A percentile compares a stretch with the other conserved stretches of the same genome.
phyloP scores from a whole-genome alignment of 2,329 filamentous ascomycete genomes.

The Fusarium chaquense region DNA sequence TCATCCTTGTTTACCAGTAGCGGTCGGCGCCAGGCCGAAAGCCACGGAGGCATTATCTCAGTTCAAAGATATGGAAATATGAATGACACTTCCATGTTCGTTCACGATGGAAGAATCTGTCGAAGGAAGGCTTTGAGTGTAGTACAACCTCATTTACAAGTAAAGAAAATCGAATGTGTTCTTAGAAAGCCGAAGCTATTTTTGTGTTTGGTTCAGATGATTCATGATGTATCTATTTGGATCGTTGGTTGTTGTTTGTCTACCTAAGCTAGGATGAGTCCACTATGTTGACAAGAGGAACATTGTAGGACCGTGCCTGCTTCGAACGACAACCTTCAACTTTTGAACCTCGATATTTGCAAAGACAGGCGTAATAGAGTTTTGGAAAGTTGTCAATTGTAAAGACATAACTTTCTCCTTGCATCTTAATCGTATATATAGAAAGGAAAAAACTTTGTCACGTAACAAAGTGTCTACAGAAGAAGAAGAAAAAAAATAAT shows the following conservation, averaged over 20 bases:
- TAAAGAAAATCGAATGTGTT: not conserved
- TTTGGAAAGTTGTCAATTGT: no score
- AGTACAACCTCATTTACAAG: not conserved
- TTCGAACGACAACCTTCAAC: no score
- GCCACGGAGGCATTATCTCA: conserved; percentile 1
- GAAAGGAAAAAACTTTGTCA: not conserved
- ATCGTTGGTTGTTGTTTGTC: not conserved
- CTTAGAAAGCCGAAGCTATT: not conserved
- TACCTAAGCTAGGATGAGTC: not conserved
- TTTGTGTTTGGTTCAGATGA: not conserved
- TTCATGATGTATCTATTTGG: conserved; percentile 5
- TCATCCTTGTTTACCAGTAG: conserved; percentile 14
- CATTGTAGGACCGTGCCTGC: conserved; percentile 1
- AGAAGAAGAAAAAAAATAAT: not conserved
- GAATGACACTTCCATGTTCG: conserved; percentile 10
- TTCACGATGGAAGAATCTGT: not conserved
- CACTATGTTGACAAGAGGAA: conserved; percentile 2
- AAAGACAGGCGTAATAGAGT: not conserved
- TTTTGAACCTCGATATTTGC: not conserved
- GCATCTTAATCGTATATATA: not conserved
- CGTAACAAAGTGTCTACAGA: not conserved
- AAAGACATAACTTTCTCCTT: not conserved
- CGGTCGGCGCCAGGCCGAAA: not conserved
- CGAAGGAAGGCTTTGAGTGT: no score
- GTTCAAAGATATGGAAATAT: not conserved